A percentile compares a stretch with the other conserved stretches of the same genome.
Conservation (phyloP, 2,329 filamentous ascomycete genomes). For the Fusarium succisae region DNA sequence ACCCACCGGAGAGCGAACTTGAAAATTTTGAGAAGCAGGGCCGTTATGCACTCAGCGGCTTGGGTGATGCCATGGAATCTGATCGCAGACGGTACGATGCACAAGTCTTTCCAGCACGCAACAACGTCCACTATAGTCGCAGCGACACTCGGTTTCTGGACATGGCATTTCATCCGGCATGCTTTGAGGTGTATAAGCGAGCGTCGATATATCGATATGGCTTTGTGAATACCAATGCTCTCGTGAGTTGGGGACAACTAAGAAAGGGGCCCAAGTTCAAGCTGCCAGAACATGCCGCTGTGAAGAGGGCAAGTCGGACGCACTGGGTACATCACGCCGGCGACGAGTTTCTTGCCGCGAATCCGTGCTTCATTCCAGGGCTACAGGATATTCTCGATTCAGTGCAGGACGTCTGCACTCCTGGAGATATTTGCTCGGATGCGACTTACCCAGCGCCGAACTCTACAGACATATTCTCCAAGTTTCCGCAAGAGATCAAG, state of each 20-base stretch:
- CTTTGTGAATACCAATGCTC: background rate
- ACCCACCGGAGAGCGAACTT: background rate
- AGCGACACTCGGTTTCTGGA: too few relatives aligned
- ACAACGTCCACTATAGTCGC: background rate
- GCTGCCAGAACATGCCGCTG: background rate
- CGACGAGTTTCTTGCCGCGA: background rate
- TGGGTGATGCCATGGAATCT: background rate
- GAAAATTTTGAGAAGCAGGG: background rate
- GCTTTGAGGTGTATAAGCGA: background rate
- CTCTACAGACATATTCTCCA: background rate
- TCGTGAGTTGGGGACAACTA: background rate
- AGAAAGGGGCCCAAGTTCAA: background rate
- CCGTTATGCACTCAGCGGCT: background rate
- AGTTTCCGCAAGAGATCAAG: slow-evolving; percentile 2
- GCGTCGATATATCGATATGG: background rate
- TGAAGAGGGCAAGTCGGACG: background rate
- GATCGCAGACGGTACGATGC: rapidly evolving
- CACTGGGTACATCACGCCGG: background rate
- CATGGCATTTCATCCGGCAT: background rate
- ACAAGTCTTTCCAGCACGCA: background rate
- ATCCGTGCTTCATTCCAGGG: background rate
- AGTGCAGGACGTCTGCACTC: background rate
- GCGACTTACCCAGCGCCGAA: too few relatives aligned
- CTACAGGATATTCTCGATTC: background rate
- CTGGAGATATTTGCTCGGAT: background rate